These are phyloP conservation scores for Aspergillus ostianus DNA, from an alignment of 495 filamentous ascomycete genomes.

Conservation along the genomic window DNA sequence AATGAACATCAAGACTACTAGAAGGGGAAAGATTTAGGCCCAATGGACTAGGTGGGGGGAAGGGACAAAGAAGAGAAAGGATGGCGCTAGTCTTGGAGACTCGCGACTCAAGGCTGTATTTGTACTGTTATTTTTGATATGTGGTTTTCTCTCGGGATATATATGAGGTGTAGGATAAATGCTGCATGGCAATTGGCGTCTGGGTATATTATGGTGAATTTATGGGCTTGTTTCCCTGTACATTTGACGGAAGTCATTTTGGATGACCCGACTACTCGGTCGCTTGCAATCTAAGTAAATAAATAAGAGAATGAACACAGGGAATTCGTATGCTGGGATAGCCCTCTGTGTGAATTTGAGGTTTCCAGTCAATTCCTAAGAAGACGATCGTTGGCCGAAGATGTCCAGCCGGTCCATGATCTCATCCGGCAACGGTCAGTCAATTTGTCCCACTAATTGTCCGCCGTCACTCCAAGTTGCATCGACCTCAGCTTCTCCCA, in stretches of 20 bases:
- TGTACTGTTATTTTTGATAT: conserved; percentile 13
- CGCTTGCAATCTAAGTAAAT: conserved; percentile 1
- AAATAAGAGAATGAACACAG: background rate
- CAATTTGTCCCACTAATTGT: conserved; percentile 10
- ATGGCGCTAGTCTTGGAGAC: background rate
- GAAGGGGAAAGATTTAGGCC: conserved; percentile 1
- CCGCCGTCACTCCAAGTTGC: background rate
- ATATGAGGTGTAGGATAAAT: conserved; percentile 34
- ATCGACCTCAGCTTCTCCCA: background rate
- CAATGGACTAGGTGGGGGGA: background rate
- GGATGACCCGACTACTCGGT: background rate
- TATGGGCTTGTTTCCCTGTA: conserved; percentile 10
- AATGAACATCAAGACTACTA: conserved; percentile 2
- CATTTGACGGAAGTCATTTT: background rate
- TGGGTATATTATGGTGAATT: conserved; percentile 30
- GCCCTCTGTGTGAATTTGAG: no score
- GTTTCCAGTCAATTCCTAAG: background rate
- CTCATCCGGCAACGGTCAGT: conserved; percentile 10
- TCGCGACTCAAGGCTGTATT: background rate
- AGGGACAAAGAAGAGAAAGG: background rate
- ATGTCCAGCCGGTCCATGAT: conserved; percentile 13
- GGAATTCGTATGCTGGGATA: no score
- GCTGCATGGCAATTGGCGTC: conserved; percentile 47
- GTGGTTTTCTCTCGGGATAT: conserved; percentile 17
- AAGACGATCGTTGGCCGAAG: background rate